Evolutionary conservation across 306 rosid genomes (phyloP), one percentile per base, ranked within the genome.

Genomic region (Begonia peltatifolia): DNA sequence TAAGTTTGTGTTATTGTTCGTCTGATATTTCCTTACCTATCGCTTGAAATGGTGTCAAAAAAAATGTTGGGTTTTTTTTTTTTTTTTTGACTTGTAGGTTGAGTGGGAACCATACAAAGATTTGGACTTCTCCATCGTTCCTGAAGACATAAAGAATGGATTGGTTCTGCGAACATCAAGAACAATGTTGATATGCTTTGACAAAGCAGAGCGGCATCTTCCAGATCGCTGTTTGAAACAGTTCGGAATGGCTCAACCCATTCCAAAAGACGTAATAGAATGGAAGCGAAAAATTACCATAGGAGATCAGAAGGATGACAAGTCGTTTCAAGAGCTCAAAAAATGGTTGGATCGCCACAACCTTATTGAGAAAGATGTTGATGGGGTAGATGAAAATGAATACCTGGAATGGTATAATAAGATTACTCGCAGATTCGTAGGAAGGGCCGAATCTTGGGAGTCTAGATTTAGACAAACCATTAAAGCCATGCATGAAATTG

Each of bases 61-160:
- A 10, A 55, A 9, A 30, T 30, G 38, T 7, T 60, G 46, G 41
- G 47, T 62, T 62, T 42, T 71, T 7, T 14, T 62, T 42, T 71
- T 7, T 14, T 46, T 49, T 55, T 73, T 17, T 1, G 4, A 20
- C 53, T 15, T 65, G 13, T 74, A 83, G 90, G 90, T 87, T 9
- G 81, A 72, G 49, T 83, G 94, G 96, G 68, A 55, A 58, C 94
- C 96, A 36, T 87, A 87, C 84, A 80, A 63, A 59, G 87, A 80
- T 35, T 56, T 78, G 68, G 76, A 87, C 50, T 62, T 10, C 12
- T 42, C 74, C n/a, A 63, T 61, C 41, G 68, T 87, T 61, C 89
- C 96, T 0, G 87, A 74, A 69, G 78, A 76, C 59, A 79, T 83
- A 42, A 65, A 61, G 63, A 53, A 52, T 14, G 63, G 71, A 52